Conservation (phyloP, 306 rosid genomes). For the Lathyrus oleraceus region DNA sequence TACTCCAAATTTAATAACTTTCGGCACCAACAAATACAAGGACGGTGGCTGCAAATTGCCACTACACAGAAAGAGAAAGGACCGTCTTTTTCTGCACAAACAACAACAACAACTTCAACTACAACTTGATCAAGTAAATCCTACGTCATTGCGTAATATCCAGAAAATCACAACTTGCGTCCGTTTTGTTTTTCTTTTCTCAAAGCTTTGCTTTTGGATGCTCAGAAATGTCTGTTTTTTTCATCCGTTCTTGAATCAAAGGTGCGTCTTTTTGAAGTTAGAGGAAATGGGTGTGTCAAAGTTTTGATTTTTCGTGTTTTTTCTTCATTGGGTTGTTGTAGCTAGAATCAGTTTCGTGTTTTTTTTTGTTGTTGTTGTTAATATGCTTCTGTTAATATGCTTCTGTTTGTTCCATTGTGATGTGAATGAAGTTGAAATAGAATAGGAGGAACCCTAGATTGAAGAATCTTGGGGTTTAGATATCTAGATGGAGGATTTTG, state of each 20-base stretch:
- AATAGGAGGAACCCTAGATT: conserved; percentile 42
- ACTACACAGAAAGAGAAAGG: conserved; percentile 21
- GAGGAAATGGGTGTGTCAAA: conserved; percentile 37
- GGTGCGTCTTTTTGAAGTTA: conserved; percentile 33
- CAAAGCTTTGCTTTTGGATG: not conserved
- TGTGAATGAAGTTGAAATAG: conserved; percentile 11
- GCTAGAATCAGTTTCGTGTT: conserved; percentile 30
- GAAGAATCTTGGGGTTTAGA: conserved; percentile 22
- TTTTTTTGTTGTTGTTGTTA: not conserved
- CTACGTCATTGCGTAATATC: conserved; percentile 26
- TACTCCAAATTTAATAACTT: not conserved
- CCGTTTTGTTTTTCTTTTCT: conserved; percentile 7
- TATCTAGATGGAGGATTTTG: conserved; percentile 9
- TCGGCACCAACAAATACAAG: conserved; percentile 18
- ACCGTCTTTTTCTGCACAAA: conserved; percentile 26
- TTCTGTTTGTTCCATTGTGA: conserved; percentile 24
- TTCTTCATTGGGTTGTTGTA: conserved; percentile 29
- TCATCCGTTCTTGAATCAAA: conserved; percentile 12
- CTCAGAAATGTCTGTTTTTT: not conserved
- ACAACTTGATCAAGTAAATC: conserved; percentile 29
- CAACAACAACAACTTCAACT: conserved; percentile 34
- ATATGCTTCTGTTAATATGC: not conserved
- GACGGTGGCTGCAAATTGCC: conserved; percentile 34
- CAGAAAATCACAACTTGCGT: not conserved
- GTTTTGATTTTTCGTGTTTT: conserved; percentile 17